These are phyloP conservation scores for Rusavskia elegans DNA, from an alignment of 495 filamentous ascomycete species.

Conservation along the genomic window DNA sequence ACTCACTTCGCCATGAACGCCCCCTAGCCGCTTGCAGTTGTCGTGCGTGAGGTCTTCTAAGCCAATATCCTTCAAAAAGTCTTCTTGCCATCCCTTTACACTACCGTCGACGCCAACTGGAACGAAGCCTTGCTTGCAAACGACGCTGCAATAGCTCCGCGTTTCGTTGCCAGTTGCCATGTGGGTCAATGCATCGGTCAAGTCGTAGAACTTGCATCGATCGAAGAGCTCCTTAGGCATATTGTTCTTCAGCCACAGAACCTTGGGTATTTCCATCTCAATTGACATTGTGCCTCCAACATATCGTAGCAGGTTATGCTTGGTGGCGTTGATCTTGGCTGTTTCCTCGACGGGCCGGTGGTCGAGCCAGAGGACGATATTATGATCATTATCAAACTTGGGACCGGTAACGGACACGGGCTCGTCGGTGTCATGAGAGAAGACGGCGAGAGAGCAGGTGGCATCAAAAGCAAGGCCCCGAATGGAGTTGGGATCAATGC, in stretches of 20 bases:
- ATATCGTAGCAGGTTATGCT: constrained; percentile 85
- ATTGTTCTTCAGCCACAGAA: constrained; percentile 92
- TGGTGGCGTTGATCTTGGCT: constrained; percentile 76
- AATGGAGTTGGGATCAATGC: constrained; percentile 53
- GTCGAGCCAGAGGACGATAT: constrained; percentile 86
- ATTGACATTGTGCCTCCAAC: constrained; percentile 95
- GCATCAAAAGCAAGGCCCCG: constrained; percentile 92
- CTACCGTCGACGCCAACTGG: constrained; percentile 93
- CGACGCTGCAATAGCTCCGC: constrained; percentile 79
- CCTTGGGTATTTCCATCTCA: constrained; percentile 98
- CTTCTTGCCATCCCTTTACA: constrained; percentile 95
- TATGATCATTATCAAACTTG: constrained; percentile 70
- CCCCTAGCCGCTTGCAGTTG: constrained; percentile 80
- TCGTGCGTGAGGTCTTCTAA: constrained; percentile 67
- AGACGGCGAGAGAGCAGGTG: constrained; percentile 87
- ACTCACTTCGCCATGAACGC: constrained; percentile 84
- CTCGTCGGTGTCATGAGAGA: constrained; percentile 74
- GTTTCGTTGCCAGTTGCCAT: constrained; percentile 90
- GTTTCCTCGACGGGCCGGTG: constrained; percentile 84
- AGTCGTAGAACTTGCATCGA: constrained; percentile 89
- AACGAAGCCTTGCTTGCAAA: constrained; percentile 92
- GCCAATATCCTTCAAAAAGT: constrained; percentile 75
- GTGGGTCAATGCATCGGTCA: constrained; percentile 86
- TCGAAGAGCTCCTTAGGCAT: constrained; percentile 88
- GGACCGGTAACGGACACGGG: constrained; percentile 81